Conservation (phyloP, 2,329 filamentous ascomycete genomes). For the Madurella fahalii region DNA sequence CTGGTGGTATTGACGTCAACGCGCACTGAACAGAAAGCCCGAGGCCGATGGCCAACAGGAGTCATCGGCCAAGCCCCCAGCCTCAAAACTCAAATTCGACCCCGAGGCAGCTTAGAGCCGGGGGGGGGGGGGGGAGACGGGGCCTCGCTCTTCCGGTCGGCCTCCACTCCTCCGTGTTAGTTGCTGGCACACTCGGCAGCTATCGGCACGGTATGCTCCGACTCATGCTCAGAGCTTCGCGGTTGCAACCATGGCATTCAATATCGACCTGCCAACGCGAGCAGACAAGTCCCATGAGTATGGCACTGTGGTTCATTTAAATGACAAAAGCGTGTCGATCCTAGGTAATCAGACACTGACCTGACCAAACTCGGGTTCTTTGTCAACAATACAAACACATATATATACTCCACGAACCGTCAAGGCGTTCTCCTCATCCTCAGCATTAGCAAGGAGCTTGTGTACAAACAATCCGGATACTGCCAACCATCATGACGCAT, state of each 20-base stretch:
- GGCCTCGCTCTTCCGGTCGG: background rate
- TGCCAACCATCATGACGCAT: conserved; percentile 1
- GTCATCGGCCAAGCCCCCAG: background rate
- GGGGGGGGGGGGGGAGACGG: too few relatives aligned
- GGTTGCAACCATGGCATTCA: too few relatives aligned
- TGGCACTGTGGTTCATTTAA: too few relatives aligned
- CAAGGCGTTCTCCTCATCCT: background rate
- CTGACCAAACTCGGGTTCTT: too few relatives aligned
- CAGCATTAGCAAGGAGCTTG: background rate
- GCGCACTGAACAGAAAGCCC: too few relatives aligned
- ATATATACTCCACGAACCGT: background rate
- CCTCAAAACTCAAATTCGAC: background rate
- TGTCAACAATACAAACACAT: background rate
- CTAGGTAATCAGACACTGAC: too few relatives aligned
- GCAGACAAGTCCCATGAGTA: background rate
- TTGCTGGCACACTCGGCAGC: background rate
- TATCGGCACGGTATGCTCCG: background rate
- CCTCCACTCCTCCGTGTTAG: background rate
- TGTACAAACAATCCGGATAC: background rate
- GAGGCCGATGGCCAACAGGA: background rate
- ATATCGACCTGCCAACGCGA: too few relatives aligned
- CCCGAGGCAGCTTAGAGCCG: background rate
- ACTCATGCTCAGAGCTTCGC: background rate
- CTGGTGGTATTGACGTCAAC: too few relatives aligned
- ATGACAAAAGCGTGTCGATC: too few relatives aligned